Conservation (phyloP, 805 yeast genomes). For the Candida parachauliodes region DNA sequence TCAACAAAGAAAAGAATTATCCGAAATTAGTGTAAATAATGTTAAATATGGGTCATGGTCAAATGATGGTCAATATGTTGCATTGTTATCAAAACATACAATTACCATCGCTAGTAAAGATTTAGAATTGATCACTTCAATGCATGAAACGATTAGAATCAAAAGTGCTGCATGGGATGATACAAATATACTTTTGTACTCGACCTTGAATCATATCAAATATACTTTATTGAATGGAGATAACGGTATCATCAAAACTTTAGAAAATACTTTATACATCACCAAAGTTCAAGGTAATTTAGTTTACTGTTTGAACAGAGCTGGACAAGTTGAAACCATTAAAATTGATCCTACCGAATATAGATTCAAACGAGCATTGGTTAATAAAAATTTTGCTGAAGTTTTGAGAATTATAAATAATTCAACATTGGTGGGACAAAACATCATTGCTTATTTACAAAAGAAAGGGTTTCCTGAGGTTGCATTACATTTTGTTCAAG, state of each 20-base stretch:
- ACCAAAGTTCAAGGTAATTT: constrained; percentile 64
- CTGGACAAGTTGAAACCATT: constrained; percentile 75
- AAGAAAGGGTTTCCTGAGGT: constrained; percentile 96
- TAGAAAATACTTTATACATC: constrained; percentile 83
- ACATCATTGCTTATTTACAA: constrained; percentile 90
- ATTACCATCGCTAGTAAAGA: constrained; percentile 82
- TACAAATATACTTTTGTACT: constrained; percentile 82
- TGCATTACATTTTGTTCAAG: constrained; percentile 95
- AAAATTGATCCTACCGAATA: constrained; percentile 94
- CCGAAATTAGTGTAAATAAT: constrained; percentile 65
- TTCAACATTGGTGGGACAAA: constrained; percentile 94
- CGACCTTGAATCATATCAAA: constrained; percentile 94
- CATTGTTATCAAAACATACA: constrained; percentile 86
- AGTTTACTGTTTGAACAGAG: constrained; percentile 79
- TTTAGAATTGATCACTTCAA: constrained; percentile 71
- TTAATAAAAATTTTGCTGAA: constrained; percentile 85
- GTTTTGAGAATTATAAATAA: constrained; percentile 83
- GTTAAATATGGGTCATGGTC: constrained; percentile 92
- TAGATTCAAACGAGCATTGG: constrained; percentile 89
- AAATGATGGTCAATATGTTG: constrained; percentile 78
- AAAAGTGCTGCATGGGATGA: constrained; percentile 99
- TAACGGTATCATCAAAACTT: constrained; percentile 87
- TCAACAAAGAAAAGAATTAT: constrained; percentile 80
- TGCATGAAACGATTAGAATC: constrained; percentile 95
- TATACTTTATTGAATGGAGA: constrained; percentile 93